These are phyloP conservation scores for Globisporangium emineosum DNA, from an alignment of 352 stramenopile species.

Conservation along the genomic window DNA sequence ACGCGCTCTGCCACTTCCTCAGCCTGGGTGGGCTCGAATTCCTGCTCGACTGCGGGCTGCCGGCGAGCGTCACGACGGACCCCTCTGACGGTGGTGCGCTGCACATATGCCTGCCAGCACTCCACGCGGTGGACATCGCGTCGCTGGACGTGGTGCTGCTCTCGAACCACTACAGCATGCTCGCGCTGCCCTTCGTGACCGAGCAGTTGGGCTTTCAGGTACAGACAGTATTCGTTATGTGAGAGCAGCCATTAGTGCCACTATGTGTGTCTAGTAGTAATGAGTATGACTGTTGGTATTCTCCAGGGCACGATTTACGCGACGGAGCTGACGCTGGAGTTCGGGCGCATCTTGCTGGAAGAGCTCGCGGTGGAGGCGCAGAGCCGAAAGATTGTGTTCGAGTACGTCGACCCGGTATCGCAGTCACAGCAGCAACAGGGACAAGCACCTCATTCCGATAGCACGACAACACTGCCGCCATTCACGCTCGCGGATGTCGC, in stretches of 20 bases:
- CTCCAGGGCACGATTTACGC: constrained; percentile 57
- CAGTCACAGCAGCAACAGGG: neutral
- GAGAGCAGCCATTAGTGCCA: neutral
- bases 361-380: constrained; percentile 38
- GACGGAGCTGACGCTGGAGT: constrained; percentile 64
- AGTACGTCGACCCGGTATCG: constrained; percentile 3
- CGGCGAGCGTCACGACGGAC: constrained; percentile 5
- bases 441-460: neutral
- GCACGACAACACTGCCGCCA: constrained; percentile 1
- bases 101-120: constrained; percentile 30
- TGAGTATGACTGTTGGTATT: neutral
- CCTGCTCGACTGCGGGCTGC: constrained; percentile 74
- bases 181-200: constrained; percentile 75
- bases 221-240: neutral
- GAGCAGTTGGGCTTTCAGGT: constrained; percentile 72
- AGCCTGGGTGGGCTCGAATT: constrained; percentile 77
- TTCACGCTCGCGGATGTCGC: constrained; percentile 51
- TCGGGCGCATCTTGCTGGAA: constrained; percentile 68
- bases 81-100: constrained; percentile 19
- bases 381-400: constrained; percentile 11
- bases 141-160: constrained; percentile 72
- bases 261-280: neutral
- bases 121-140: constrained; percentile 49
- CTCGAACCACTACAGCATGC: constrained; percentile 67
- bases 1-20: constrained; percentile 77